Conservation (phyloP, 176 grass and related monocot species). For the Panicum miliaceum region DNA sequence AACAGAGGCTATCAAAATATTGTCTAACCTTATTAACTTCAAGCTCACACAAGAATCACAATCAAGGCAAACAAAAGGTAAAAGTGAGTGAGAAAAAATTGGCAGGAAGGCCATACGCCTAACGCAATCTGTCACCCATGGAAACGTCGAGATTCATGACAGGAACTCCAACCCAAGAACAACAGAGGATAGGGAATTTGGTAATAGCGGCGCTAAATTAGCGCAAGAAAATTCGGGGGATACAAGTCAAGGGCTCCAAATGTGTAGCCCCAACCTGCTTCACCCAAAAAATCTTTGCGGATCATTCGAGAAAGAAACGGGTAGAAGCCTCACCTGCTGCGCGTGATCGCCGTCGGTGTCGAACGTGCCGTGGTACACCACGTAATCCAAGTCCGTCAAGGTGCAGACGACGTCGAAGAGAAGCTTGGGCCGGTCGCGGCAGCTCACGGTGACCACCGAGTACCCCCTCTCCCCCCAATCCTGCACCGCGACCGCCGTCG, state of each 20-base stretch:
- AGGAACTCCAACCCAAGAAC: conserved; percentile 27
- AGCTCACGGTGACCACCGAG: conserved; percentile 81
- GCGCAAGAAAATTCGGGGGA: not conserved
- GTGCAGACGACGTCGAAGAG: conserved; percentile 95
- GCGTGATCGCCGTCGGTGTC: conserved; percentile 77
- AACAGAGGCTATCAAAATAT: not conserved
- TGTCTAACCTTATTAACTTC: not conserved
- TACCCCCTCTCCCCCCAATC: conserved; percentile 78
- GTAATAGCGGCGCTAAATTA: conserved; percentile 23
- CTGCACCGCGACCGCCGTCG: conserved; percentile 61
- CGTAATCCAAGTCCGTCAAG: conserved; percentile 92
- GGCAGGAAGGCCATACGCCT: not conserved
- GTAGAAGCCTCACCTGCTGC: conserved; percentile 59
- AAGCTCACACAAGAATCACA: not conserved
- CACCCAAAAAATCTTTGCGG: not conserved
- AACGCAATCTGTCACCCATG: not conserved
- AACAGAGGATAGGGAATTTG: not conserved
- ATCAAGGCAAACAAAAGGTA: conserved; percentile 1
- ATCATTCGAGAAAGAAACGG: not conserved
- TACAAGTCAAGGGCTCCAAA: conserved; percentile 7
- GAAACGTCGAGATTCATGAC: conserved; percentile 29
- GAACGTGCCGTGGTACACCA: conserved; percentile 85
- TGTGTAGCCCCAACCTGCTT: not conserved
- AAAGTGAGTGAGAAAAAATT: not conserved
- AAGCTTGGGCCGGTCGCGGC: conserved; percentile 82